Percentiles rank a stretch among this genome's conserved stretches.
These are phyloP conservation scores for Phaeoacremonium minimum DNA, from an alignment of 2,329 filamentous ascomycete genomes.

Conservation along the genomic window DNA sequence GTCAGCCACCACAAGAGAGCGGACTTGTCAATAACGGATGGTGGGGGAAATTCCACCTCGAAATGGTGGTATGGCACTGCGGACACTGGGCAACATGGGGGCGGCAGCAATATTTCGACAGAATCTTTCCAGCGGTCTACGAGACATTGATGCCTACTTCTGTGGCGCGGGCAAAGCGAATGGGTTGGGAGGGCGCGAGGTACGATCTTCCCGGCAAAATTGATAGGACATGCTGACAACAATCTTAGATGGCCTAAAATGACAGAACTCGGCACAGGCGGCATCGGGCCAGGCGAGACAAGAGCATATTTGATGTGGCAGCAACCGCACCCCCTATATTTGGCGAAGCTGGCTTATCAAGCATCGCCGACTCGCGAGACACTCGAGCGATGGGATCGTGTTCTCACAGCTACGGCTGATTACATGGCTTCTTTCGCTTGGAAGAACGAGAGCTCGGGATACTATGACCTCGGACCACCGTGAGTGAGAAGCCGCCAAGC, in stretches of 20 bases:
- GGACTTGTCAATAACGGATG: slow-evolving; percentile 40
- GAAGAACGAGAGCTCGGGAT: slow-evolving; percentile 19
- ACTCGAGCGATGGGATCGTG: slow-evolving; percentile 17
- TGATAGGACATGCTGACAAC: background rate
- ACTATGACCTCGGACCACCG: slow-evolving; percentile 40
- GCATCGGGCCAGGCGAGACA: slow-evolving; percentile 42
- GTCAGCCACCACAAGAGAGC: slow-evolving; percentile 35
- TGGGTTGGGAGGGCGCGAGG: slow-evolving; percentile 28
- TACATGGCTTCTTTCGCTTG: slow-evolving; percentile 25
- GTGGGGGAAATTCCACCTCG: slow-evolving; percentile 33
- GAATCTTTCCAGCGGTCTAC: slow-evolving; percentile 26
- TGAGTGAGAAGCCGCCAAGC: slow-evolving; percentile 3
- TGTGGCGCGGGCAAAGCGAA: slow-evolving; percentile 19
- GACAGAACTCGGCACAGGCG: slow-evolving; percentile 38
- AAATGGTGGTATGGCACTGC: slow-evolving; percentile 31
- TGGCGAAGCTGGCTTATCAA: slow-evolving; percentile 32
- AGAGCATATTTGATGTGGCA: slow-evolving; percentile 48
- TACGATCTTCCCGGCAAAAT: background rate
- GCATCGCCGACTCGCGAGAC: slow-evolving; percentile 17
- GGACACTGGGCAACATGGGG: slow-evolving; percentile 29
- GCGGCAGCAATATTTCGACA: slow-evolving; percentile 21
- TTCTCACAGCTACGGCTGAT: slow-evolving; percentile 19
- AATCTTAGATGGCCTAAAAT: slow-evolving; percentile 38
- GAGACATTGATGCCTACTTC: slow-evolving; percentile 24
- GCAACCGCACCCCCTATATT: slow-evolving; percentile 41